Evolutionary conservation across 139 green algal species (phyloP).

Genomic region (Micractinium sp.): DNA sequence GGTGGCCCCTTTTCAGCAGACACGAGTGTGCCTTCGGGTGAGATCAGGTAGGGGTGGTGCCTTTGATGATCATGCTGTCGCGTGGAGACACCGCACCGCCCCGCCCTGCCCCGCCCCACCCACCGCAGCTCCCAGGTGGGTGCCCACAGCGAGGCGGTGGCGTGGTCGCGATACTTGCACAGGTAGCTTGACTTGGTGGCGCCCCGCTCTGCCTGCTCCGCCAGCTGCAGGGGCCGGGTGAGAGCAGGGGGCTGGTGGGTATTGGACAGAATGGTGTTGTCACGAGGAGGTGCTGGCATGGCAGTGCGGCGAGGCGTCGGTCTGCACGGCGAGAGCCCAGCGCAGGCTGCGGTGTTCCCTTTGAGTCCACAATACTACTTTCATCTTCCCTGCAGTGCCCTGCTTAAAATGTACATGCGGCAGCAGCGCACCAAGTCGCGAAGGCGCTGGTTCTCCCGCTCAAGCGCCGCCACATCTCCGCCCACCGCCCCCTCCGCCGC

Average conservation of each 20-base stretch:
- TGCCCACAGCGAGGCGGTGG: conserved; percentile 39
- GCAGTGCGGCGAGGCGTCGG: not conserved
- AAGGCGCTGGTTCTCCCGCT: conserved; percentile 45
- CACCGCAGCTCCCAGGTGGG: conserved; percentile 59
- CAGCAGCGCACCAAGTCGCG: conserved; percentile 37
- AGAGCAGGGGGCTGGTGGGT: not conserved
- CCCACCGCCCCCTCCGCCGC: not conserved
- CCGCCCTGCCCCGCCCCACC: no score
- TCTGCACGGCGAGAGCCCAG: no score
- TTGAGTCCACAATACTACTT: no score
- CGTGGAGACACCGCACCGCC: no score
- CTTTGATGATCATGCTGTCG: no score
- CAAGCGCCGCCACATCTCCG: conserved; percentile 19
- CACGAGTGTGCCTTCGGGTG: no score
- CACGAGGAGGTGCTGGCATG: not conserved
- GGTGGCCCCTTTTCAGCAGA: no score
- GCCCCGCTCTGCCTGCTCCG: conserved; percentile 12
- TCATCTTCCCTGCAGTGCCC: no score
- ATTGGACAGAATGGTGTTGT: not conserved
- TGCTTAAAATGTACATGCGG: no score
- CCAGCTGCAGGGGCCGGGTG: conserved; percentile 12
- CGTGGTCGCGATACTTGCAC: conserved; percentile 58
- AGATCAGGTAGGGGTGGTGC: no score
- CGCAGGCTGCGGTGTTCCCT: no score
- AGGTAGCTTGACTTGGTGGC: conserved; percentile 58